phyloP scores from a whole-genome alignment of 1,139 yeast species.

The Lodderomyces metapsilosis region DNA sequence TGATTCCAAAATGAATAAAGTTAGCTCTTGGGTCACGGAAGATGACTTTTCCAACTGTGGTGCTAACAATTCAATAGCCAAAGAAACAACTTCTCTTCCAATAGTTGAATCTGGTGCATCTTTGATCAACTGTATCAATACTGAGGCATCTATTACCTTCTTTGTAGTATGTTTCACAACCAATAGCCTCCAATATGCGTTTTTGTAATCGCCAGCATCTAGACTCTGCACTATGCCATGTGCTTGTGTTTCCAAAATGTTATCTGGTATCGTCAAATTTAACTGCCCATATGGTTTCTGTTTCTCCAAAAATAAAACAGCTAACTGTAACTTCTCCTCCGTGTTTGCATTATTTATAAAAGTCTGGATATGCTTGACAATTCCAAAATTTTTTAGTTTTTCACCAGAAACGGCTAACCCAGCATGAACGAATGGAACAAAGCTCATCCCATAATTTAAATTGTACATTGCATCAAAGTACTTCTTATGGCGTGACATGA shows the following conservation, averaged over 20 bases:
- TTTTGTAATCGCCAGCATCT: slow-evolving; percentile 1
- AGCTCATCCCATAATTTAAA: slow-evolving; percentile 33
- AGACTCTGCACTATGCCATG: slow-evolving; percentile 2
- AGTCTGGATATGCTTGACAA: slow-evolving; percentile 46
- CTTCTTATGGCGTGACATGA: slow-evolving; percentile 48
- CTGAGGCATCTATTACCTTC: slow-evolving; percentile 6
- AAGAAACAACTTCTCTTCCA: slow-evolving; percentile 1
- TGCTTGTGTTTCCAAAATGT: slow-evolving; percentile 5
- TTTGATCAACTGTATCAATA: slow-evolving; percentile 15
- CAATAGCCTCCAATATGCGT: slow-evolving; percentile 14
- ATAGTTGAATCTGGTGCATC: slow-evolving; percentile 3
- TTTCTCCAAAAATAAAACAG: slow-evolving; percentile 3
- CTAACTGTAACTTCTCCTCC: slow-evolving; percentile 1
- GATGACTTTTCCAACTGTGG: slow-evolving; percentile 1
- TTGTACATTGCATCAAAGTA: slow-evolving; percentile 35
- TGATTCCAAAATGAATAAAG: slow-evolving; percentile 10
- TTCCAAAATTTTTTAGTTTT: slow-evolving; percentile 47
- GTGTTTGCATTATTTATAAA: slow-evolving; percentile 37
- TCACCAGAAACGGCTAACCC: slow-evolving; percentile 42
- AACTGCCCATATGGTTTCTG: slow-evolving; percentile 23
- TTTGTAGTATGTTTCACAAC: slow-evolving; percentile 8
- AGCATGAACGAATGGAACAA: slow-evolving; percentile 51
- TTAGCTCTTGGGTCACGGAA: background rate
- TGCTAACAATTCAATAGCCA: background rate
- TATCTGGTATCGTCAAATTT: slow-evolving; percentile 6